A percentile compares a stretch with the other conserved stretches of the same genome.
Evolutionary conservation across 495 filamentous ascomycete genomes (phyloP).

Genomic region (Thermothielavioides terrestris): DNA sequence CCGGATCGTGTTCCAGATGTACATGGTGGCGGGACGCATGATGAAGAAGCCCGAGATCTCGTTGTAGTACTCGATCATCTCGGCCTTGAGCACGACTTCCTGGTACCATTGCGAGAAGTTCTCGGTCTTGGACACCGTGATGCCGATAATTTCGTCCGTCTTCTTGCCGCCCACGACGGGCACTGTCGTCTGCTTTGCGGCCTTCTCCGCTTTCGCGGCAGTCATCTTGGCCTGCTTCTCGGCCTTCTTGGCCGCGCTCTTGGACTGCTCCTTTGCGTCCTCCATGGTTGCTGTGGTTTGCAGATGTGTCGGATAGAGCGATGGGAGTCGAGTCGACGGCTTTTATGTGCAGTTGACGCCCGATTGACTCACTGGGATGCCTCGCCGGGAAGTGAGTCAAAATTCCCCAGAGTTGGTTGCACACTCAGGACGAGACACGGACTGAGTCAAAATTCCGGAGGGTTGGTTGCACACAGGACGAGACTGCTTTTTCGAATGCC

Average conservation of each 20-base stretch:
- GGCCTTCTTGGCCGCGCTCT: constrained; percentile 66
- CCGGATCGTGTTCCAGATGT: constrained; percentile 88
- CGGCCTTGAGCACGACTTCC: constrained; percentile 87
- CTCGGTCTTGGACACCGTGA: constrained; percentile 71
- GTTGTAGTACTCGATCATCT: constrained; percentile 66
- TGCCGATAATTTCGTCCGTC: constrained; percentile 65
- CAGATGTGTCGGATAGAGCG: not conserved
- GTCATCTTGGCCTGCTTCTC: constrained; percentile 58
- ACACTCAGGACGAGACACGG: not conserved
- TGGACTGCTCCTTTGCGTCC: constrained; percentile 46
- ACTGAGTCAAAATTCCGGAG: too few relatives aligned
- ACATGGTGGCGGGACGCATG: constrained; percentile 75
- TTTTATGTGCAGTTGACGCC: constrained; percentile 2
- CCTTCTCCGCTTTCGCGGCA: constrained; percentile 59
- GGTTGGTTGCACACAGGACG: not conserved
- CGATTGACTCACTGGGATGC: not conserved
- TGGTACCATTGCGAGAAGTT: constrained; percentile 94
- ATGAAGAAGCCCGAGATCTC: constrained; percentile 96
- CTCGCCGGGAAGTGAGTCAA: constrained; percentile 8
- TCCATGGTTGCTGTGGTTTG: constrained; percentile 27
- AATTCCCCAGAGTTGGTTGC: not conserved
- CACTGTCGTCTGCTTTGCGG: constrained; percentile 45
- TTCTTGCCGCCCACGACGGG: constrained; percentile 44
- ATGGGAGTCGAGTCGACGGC: not conserved
- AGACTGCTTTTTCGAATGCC: constrained; percentile 18